These are phyloP conservation scores for Aspergillus saccharolyticus DNA, from an alignment of 495 filamentous ascomycete species.

Conservation along the genomic window DNA sequence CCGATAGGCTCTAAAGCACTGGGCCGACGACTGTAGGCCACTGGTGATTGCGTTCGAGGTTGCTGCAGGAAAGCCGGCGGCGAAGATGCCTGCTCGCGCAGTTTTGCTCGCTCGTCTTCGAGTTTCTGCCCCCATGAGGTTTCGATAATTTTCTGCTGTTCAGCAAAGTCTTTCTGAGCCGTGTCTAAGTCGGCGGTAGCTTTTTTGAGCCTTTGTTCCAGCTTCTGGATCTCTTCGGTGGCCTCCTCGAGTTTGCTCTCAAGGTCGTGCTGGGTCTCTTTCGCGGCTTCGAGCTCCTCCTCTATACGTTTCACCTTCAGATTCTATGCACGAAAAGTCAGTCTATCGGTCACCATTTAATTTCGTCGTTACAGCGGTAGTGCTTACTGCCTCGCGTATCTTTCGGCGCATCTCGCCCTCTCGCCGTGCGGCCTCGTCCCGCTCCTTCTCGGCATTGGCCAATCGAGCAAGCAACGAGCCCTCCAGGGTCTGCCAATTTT, in stretches of 20 bases:
- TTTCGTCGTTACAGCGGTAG: not conserved
- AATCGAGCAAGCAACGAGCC: constrained; percentile 71
- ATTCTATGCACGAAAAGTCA: constrained; percentile 47
- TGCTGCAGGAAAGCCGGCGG: constrained; percentile 38
- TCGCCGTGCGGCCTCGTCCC: constrained; percentile 76
- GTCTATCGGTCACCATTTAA: not conserved
- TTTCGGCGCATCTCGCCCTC: constrained; percentile 83
- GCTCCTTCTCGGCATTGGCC: constrained; percentile 74
- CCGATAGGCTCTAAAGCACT: constrained; percentile 36
- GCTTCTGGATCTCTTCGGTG: constrained; percentile 56
- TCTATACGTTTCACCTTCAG: constrained; percentile 70
- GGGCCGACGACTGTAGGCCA: constrained; percentile 41
- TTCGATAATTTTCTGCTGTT: constrained; percentile 65
- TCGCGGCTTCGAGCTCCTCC: constrained; percentile 73
- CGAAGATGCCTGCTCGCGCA: constrained; percentile 54
- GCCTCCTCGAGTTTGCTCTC: constrained; percentile 53
- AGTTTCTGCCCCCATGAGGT: constrained; percentile 55
- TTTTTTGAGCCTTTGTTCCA: constrained; percentile 60
- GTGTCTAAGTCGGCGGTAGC: constrained; percentile 58
- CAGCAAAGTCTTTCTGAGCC: constrained; percentile 57
- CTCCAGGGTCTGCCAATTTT: constrained; percentile 97
- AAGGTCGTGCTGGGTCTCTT: constrained; percentile 58
- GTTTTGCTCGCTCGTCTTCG: constrained; percentile 71
- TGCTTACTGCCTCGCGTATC: constrained; percentile 74
- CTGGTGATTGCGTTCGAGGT: constrained; percentile 44